Evolutionary conservation across 23 red algal species (phyloP).

Genomic region (Agarophyton chilense): DNA sequence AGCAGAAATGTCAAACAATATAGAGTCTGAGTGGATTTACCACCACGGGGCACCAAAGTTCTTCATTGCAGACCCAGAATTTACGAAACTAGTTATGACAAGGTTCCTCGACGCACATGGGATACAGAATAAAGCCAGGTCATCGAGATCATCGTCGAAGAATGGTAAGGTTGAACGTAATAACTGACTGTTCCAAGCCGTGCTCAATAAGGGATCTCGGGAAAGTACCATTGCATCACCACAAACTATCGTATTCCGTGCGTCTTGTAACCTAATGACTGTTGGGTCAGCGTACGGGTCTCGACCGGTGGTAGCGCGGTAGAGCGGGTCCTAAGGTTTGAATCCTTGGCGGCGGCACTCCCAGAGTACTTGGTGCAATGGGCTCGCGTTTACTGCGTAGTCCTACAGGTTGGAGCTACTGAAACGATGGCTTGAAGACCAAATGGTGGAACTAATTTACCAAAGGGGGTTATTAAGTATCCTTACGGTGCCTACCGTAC

Average conservation of each 20-base stretch:
- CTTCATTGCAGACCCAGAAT: conserved; percentile 9
- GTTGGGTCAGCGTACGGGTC: too few relatives aligned
- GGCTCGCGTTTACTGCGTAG: too few relatives aligned
- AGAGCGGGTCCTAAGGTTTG: too few relatives aligned
- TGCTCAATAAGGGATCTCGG: neutral
- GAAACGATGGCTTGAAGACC: too few relatives aligned
- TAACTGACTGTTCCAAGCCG: neutral
- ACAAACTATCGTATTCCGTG: neutral
- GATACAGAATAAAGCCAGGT: neutral
- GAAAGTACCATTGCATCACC: conserved; percentile 2
- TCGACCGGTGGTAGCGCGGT: too few relatives aligned
- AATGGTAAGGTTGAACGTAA: conserved; percentile 44
- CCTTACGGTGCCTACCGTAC: too few relatives aligned
- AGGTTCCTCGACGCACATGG: conserved; percentile 7
- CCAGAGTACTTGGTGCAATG: too few relatives aligned
- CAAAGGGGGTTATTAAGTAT: too few relatives aligned
- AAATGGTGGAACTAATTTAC: too few relatives aligned
- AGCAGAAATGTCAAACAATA: neutral
- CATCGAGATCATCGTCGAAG: conserved; percentile 11
- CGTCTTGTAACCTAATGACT: too few relatives aligned
- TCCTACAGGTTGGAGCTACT: too few relatives aligned
- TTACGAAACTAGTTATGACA: conserved; percentile 10
- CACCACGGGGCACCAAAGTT: conserved; percentile 12
- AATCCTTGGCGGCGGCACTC: too few relatives aligned
- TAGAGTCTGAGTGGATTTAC: conserved; percentile 33